These are phyloP conservation scores for Metarhizium anisopliae DNA, from an alignment of 2,329 filamentous ascomycete genomes.

Conservation along the genomic window DNA sequence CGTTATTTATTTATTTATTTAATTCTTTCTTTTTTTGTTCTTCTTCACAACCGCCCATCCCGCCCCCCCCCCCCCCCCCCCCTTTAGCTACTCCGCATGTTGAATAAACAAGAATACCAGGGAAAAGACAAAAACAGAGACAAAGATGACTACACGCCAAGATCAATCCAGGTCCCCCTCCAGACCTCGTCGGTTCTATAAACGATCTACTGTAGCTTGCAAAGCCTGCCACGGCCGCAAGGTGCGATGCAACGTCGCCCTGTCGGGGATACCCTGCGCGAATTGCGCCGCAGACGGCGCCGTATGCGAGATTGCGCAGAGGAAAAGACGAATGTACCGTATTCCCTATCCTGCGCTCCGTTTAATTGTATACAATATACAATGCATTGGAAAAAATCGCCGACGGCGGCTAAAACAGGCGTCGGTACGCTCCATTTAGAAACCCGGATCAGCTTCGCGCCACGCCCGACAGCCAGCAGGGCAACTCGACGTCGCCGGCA, in stretches of 20 bases:
- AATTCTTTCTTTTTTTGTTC: too few species aligned
- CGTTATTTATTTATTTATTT: too few species aligned
- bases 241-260: slow-evolving; percentile 14
- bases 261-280: slow-evolving; percentile 13
- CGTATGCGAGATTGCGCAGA: slow-evolving; percentile 9
- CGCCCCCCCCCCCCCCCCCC: too few species aligned
- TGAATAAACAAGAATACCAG: background rate
- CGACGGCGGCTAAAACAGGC: too few species aligned
- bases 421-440: background rate
- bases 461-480: background rate
- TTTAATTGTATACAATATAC: too few species aligned
- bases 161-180: background rate
- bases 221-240: slow-evolving; percentile 14
- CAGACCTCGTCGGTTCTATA: background rate
- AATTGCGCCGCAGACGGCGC: slow-evolving; percentile 14
- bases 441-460: background rate
- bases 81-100: too few species aligned
- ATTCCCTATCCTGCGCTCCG: too few species aligned
- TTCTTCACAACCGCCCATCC: too few species aligned
- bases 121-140: background rate
- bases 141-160: background rate
- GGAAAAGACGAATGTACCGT: slow-evolving; percentile 3
- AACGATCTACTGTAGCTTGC: slow-evolving; percentile 9
- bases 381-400: too few species aligned
- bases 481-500: background rate